Evolutionary conservation across 306 rosid species (phyloP).

Genomic region (Malus sieversii): DNA sequence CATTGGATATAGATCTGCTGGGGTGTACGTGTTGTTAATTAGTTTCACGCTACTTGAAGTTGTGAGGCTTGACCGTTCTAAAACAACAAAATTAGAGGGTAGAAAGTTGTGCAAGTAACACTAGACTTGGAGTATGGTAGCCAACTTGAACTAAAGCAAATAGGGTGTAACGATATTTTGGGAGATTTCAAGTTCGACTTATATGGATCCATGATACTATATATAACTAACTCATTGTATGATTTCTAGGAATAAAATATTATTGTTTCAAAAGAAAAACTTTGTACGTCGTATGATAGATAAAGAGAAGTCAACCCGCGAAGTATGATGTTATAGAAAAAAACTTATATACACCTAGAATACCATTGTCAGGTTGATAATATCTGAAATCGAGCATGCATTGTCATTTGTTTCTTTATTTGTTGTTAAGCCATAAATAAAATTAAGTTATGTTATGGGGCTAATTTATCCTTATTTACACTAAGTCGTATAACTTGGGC

Average conservation of each 20-base stretch:
- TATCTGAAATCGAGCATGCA: background rate
- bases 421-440: too few relatives aligned
- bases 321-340: background rate
- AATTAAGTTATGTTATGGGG: too few relatives aligned
- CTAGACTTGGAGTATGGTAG: background rate
- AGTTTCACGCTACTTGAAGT: background rate
- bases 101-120: background rate
- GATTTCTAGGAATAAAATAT: background rate
- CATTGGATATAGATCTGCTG: constrained; percentile 29
- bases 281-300: too few relatives aligned
- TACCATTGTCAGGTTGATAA: background rate
- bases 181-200: background rate
- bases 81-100: background rate
- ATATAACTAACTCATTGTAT: background rate
- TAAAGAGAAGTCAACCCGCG: too few relatives aligned
- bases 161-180: background rate
- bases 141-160: background rate
- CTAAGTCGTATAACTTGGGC: too few relatives aligned
- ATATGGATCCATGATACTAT: too few relatives aligned
- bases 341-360: background rate
- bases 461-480: too few relatives aligned
- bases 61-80: background rate
- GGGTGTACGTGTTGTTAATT: background rate
- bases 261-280: background rate
- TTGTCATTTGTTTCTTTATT: background rate